Conservation (phyloP, 805 yeast genomes). For the Candida morakotiae region DNA sequence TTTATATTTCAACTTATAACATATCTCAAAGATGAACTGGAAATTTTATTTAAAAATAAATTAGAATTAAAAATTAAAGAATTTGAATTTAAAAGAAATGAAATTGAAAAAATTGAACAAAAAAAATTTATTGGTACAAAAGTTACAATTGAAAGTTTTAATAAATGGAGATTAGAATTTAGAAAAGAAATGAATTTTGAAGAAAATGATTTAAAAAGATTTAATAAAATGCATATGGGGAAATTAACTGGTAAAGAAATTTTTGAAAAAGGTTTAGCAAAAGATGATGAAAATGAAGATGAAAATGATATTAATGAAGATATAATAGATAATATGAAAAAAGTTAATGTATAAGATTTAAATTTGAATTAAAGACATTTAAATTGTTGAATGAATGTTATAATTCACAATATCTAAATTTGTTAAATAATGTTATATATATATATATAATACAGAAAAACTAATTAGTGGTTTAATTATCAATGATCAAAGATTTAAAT, state of each 20-base stretch:
- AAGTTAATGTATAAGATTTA: conserved; percentile 4
- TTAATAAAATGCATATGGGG: conserved; percentile 60
- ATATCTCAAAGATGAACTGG: conserved; percentile 77
- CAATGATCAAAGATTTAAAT: too few species aligned
- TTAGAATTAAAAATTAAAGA: conserved; percentile 28
- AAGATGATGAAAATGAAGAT: conserved; percentile 19
- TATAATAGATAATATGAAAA: conserved; percentile 1
- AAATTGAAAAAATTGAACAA: conserved; percentile 77
- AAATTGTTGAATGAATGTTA: too few species aligned
- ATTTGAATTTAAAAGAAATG: conserved; percentile 50
- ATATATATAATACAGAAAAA: too few species aligned
- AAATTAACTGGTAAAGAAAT: conserved; percentile 84
- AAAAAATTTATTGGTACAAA: conserved; percentile 88
- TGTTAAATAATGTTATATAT: too few species aligned
- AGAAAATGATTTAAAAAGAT: conserved; percentile 49
- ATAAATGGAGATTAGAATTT: conserved; percentile 68
- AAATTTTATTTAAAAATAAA: conserved; percentile 57
- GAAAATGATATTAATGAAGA: not conserved
- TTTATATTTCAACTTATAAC: conserved; percentile 78
- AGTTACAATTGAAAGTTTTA: conserved; percentile 75
- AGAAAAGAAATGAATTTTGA: conserved; percentile 72
- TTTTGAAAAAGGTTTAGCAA: conserved; percentile 86
- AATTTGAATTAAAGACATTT: too few species aligned
- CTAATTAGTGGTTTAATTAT: too few species aligned
- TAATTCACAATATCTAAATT: too few species aligned